These are phyloP conservation scores for Ophiostoma ips DNA, from an alignment of 2,329 filamentous ascomycete genomes.

Conservation along the genomic window DNA sequence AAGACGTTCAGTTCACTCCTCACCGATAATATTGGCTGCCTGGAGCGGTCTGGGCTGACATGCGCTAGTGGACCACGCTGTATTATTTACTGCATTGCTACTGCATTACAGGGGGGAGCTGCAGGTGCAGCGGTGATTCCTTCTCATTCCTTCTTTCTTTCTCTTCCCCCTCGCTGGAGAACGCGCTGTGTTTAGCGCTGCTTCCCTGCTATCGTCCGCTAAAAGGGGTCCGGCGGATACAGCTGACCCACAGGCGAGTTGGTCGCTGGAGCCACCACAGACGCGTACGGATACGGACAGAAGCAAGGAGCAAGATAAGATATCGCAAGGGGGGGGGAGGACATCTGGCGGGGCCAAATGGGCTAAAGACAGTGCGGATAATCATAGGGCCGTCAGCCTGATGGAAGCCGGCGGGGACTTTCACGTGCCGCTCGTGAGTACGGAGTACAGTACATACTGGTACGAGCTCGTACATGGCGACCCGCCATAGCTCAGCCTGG, in stretches of 20 bases:
- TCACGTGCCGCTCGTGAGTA: constrained; percentile 1
- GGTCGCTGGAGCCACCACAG: background rate
- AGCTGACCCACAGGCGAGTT: background rate
- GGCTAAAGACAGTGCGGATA: background rate
- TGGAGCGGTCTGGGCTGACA: too few species aligned
- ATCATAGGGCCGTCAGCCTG: background rate
- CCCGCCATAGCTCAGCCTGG: background rate
- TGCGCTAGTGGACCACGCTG: too few species aligned
- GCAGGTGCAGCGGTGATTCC: background rate
- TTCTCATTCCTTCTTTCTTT: too few species aligned
- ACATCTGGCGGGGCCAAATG: background rate
- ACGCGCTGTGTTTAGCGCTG: background rate
- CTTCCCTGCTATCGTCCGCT: background rate
- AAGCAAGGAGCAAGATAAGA: too few species aligned
- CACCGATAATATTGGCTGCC: too few species aligned
- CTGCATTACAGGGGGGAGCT: too few species aligned
- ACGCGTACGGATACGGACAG: too few species aligned
- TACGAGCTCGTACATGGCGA: background rate
- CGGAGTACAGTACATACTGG: too few species aligned
- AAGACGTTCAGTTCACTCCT: too few species aligned
- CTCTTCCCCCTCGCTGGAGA: background rate
- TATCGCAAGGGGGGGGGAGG: background rate
- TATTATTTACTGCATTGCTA: too few species aligned
- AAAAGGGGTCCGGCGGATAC: background rate
- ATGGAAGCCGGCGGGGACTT: background rate